These are phyloP conservation scores for Sclerotinia subarctica DNA, from an alignment of 2,329 filamentous ascomycete genomes.

Conservation along the genomic window DNA sequence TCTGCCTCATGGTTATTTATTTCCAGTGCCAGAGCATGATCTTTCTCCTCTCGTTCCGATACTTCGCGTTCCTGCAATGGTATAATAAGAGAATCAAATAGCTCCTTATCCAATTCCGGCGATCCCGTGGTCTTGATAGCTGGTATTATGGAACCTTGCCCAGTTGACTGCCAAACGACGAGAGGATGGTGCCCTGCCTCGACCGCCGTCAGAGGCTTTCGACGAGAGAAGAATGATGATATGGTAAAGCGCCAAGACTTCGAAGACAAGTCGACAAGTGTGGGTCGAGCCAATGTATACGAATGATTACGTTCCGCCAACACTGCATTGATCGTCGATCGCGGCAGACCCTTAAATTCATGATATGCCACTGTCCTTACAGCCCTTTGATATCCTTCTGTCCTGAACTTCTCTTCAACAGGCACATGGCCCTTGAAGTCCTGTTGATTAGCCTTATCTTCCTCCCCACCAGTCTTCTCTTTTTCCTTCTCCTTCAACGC, in stretches of 20 bases:
- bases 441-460: slow-evolving; percentile 24
- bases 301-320: slow-evolving; percentile 78
- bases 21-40: slow-evolving; percentile 51
- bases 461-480: slow-evolving; percentile 34
- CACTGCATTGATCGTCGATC: slow-evolving; percentile 72
- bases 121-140: slow-evolving; percentile 64
- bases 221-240: slow-evolving; percentile 65
- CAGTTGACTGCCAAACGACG: slow-evolving; percentile 57
- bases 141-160: slow-evolving; percentile 55
- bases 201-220: slow-evolving; percentile 53
- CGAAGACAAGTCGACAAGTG: slow-evolving; percentile 64
- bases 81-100: slow-evolving; percentile 55
- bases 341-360: slow-evolving; percentile 73
- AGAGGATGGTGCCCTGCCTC: slow-evolving; percentile 60
- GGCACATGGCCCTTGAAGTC: slow-evolving; percentile 43
- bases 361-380: slow-evolving; percentile 65
- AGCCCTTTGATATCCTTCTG: slow-evolving; percentile 63
- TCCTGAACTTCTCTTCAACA: slow-evolving; percentile 64
- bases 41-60: slow-evolving; percentile 47
- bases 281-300: slow-evolving; percentile 68
- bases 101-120: slow-evolving; percentile 59
- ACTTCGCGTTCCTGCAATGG: slow-evolving; percentile 50
- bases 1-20: slow-evolving; percentile 60
- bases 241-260: slow-evolving; percentile 77
- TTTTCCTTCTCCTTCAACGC: slow-evolving; percentile 37